Evolutionary conservation across 2,329 filamentous ascomycete genomes (phyloP), one percentile per base, ranked within the genome.

Genomic region (Stagonosporopsis tanaceti): DNA sequence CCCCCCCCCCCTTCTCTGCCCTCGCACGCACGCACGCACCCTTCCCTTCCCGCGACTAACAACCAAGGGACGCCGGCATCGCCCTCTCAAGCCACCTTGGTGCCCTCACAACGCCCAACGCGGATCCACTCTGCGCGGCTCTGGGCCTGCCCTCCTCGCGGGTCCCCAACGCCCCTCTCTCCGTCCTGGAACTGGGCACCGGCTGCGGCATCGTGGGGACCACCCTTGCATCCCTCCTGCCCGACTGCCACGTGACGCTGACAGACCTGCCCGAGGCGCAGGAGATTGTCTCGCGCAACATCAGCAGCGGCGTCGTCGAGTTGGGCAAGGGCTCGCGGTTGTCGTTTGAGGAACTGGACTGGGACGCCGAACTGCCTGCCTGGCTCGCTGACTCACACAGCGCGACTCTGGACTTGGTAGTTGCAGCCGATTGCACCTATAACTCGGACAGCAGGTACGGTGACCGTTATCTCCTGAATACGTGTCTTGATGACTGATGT

Each of bases 361-460:
- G 89, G 89, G 82, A 86, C n/a, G 71, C 80, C 14, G 71, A 80
- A 3, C 72, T 87, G 6, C 80, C 83, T 3, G 12, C 27, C 1
- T n/a, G 51, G 28, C 27, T 66, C 5, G 37, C 53, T 27, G 25
- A 27, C 15, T 20, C 46, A n/a, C 54, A n/a, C 4, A n/a, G 42
- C 11, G 17, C 35, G 1, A 40, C 50, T 30, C 81, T 85, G 65
- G 84, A 89, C 70, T 67, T 91, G 32, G 80, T 91, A 22, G 70
- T 90, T 4, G 83, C 90, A 1, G 87, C 87, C 2, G 89, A 92
- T 71, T 91, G 89, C 74, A 91, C 88, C 1, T 92, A 92, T 76
- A 91, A 91, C 70, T 79, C 84, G 15, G 87, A 89, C 65, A 89
- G 85, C 67, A 74, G 71, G 72, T 75, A 55, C 32, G 64, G 46